Evolutionary conservation across 1,139 yeast species (phyloP).

Genomic region (Candida dubliniensis): DNA sequence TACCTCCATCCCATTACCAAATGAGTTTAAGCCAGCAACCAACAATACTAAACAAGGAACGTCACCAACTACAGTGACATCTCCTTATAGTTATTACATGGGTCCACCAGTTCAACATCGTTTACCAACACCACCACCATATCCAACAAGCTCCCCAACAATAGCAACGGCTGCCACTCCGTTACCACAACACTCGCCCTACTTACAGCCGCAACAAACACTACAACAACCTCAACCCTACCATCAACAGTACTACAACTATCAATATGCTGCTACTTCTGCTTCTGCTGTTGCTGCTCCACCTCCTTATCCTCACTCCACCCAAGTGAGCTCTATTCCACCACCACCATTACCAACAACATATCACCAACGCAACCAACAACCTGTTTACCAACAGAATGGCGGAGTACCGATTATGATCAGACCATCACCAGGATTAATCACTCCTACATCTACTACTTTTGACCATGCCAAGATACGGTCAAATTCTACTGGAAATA

Average conservation of each 20-base stretch:
- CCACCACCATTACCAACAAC: constrained; percentile 8
- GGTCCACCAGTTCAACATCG: constrained; percentile 5
- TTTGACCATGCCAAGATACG: constrained; percentile 11
- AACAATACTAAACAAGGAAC: constrained; percentile 3
- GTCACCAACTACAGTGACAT: constrained; percentile 1
- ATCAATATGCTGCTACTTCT: neutral
- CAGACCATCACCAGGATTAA: constrained; percentile 5
- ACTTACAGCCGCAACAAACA: constrained; percentile 1
- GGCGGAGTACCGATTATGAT: neutral
- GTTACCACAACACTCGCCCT: constrained; percentile 3
- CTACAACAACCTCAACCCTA: constrained; percentile 3
- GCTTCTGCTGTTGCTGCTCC: neutral
- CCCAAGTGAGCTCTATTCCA: too few relatives aligned
- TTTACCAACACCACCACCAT: constrained; percentile 13
- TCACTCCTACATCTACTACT: constrained; percentile 11
- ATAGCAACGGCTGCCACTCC: too few relatives aligned
- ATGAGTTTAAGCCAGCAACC: constrained; percentile 23
- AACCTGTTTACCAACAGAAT: neutral
- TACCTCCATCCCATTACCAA: constrained; percentile 37
- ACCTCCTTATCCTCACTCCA: neutral
- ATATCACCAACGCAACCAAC: constrained; percentile 6
- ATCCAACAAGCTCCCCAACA: neutral
- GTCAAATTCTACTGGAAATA: constrained; percentile 12
- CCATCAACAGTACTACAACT: constrained; percentile 2
- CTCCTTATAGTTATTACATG: constrained; percentile 9